phyloP scores from a whole-genome alignment of 2,329 filamentous ascomycete species.

The Fusarium sp. region DNA sequence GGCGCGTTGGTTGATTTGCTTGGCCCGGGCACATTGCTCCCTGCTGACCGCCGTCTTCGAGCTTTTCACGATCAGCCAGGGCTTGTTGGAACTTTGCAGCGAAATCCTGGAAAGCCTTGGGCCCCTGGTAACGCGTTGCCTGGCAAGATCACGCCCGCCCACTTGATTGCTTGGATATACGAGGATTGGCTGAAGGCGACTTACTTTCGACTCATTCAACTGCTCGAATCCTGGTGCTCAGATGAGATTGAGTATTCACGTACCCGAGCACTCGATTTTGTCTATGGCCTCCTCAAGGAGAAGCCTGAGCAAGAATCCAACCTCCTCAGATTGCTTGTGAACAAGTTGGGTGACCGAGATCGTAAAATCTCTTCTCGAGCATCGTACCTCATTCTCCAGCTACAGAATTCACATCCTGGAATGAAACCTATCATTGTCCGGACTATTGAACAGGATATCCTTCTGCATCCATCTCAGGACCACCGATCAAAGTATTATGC shows the following conservation, averaged over 20 bases:
- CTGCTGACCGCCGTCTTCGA: constrained; percentile 80
- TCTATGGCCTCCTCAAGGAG: constrained; percentile 89
- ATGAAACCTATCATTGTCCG: constrained; percentile 93
- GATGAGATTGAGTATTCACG: constrained; percentile 96
- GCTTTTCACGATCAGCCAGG: constrained; percentile 82
- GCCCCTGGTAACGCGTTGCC: constrained; percentile 74
- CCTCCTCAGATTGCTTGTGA: constrained; percentile 86
- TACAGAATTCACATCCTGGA: constrained; percentile 85
- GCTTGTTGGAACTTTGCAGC: constrained; percentile 75
- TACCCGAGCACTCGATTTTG: constrained; percentile 85
- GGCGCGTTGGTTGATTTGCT: constrained; percentile 94
- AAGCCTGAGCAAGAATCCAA: constrained; percentile 98
- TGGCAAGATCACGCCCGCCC: constrained; percentile 73
- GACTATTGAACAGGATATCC: constrained; percentile 84
- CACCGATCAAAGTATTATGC: constrained; percentile 93
- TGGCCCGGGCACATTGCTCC: constrained; percentile 85
- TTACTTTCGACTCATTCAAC: constrained; percentile 92
- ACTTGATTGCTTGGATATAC: constrained; percentile 88
- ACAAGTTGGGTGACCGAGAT: constrained; percentile 94
- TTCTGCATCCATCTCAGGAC: constrained; percentile 88
- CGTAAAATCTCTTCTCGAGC: constrained; percentile 95
- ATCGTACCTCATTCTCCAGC: constrained; percentile 91
- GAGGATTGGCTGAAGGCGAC: constrained; percentile 95
- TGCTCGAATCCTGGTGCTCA: constrained; percentile 90
- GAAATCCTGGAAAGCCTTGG: constrained; percentile 67